Evolutionary conservation across 208 protist species (phyloP), one percentile per base, ranked within the genome.

Genomic region (Crithidia mellificae): DNA sequence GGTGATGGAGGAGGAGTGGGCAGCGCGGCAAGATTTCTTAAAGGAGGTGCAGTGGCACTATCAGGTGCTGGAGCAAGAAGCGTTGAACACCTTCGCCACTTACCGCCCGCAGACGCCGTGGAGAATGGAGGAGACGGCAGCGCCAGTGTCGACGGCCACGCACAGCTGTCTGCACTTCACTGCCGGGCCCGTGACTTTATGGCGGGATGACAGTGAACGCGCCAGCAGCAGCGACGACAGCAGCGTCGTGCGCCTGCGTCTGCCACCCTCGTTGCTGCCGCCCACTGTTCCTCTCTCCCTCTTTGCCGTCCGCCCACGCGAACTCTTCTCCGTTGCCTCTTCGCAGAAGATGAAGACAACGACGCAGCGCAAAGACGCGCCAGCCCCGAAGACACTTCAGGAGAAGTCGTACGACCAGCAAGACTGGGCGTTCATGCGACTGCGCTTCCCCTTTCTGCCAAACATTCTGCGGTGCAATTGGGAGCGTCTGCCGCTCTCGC

Each of bases 361-460:
- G 38, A n/a, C 30, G 30, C 24, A 36, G 41, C 17, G n/a, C 24
- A 52, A 38, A 5, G 46, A 58, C 14, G 30, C 36, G 17, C 6
- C 38, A 17, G 41, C 25, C 2, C 49, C 51, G 20, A 20, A 25
- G 15, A 30, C 53, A 12, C n/a, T 63, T 41, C 30, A 39, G 53
- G 63, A 49, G 63, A 29, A 46, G 49, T 25, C 59, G 1, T 61
- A 70, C 41, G 43, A 63, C 72, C 68, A 76, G 15, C 68, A 83
- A 20, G 82, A 84, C 63, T 77, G 74, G 56, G 64, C 74, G 14
- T 78, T 84, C 50, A 74, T 84, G 55, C 75, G 83, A 3, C 57
- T 92, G 24, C 36, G 44, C 29, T 71, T 78, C 22, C 80, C 58
- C 6, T 67, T 57, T 46, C 52, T 92, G 50, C 74, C 78, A 1